These are phyloP conservation scores for Rutstroemia sp. DNA, from an alignment of 2,329 filamentous ascomycete genomes.

Conservation along the genomic window DNA sequence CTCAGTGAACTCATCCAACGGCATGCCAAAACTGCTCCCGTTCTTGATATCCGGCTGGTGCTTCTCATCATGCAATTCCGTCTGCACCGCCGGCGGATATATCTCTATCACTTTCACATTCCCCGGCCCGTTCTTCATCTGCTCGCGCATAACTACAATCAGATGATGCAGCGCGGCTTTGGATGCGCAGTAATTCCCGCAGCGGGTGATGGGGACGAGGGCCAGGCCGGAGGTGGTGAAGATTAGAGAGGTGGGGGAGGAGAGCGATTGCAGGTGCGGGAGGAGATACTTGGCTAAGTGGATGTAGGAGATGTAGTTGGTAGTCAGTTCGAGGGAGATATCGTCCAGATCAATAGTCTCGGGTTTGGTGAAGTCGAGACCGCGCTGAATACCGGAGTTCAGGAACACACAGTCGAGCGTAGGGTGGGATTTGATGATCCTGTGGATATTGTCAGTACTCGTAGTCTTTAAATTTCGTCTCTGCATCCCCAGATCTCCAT, in stretches of 20 bases:
- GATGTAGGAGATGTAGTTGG: conserved; percentile 38
- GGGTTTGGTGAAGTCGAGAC: conserved; percentile 18
- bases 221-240: conserved; percentile 18
- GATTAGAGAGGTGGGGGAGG: conserved; percentile 11
- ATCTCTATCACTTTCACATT: conserved; percentile 36
- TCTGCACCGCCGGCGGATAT: conserved; percentile 31
- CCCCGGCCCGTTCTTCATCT: conserved; percentile 30
- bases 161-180: conserved; percentile 40
- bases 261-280: conserved; percentile 26
- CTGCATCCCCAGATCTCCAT: too few species aligned
- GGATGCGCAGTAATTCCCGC: conserved; percentile 34
- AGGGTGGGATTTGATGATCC: conserved; percentile 1
- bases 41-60: conserved; percentile 34
- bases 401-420: conserved; percentile 29
- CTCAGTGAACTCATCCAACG: conserved; percentile 37
- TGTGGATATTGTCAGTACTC: background rate
- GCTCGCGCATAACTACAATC: conserved; percentile 35
- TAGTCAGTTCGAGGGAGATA: conserved; percentile 34
- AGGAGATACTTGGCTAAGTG: conserved; percentile 30
- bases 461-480: too few species aligned
- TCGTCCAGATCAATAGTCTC: conserved; percentile 13
- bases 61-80: conserved; percentile 40
- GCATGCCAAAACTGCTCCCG: conserved; percentile 42
- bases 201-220: conserved; percentile 15
- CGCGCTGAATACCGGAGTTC: conserved; percentile 27